A percentile compares a stretch with the other conserved stretches of the same genome.
These are phyloP conservation scores for Solanum hybrid DNA, from an alignment of 305 asterid genomes.

Conservation along the genomic window DNA sequence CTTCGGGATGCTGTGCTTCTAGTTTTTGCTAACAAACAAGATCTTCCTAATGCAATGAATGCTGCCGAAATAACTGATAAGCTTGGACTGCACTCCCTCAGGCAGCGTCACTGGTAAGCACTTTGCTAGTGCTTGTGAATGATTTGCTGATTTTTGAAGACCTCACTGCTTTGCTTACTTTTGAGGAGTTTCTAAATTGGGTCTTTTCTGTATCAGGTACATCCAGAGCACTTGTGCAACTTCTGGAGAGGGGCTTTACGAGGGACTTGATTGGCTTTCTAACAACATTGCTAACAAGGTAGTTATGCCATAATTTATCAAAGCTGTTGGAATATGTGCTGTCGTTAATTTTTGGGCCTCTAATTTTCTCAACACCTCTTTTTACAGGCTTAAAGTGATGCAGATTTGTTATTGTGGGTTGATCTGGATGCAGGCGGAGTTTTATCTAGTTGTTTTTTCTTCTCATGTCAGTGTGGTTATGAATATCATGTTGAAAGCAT, in stretches of 20 bases:
- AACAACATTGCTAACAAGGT: constrained; percentile 72
- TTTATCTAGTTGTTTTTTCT: constrained; percentile 21
- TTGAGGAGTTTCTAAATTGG: not conserved
- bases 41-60: constrained; percentile 81
- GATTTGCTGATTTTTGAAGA: not conserved
- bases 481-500: constrained; percentile 19
- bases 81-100: constrained; percentile 72
- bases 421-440: constrained; percentile 32
- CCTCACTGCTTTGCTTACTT: not conserved
- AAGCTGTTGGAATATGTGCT: not conserved
- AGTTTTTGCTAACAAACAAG: constrained; percentile 72
- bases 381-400: constrained; percentile 8
- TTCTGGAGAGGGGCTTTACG: constrained; percentile 71
- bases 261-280: constrained; percentile 75
- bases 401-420: not conserved
- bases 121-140: not conserved
- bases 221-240: constrained; percentile 81
- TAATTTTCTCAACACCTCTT: not conserved
- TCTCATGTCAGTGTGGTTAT: constrained; percentile 36
- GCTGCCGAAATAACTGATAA: constrained; percentile 78
- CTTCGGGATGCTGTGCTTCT: constrained; percentile 71
- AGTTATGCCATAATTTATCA: constrained; percentile 4
- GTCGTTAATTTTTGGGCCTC: not conserved
- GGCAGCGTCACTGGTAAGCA: constrained; percentile 73
- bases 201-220: constrained; percentile 35